phyloP scores from a whole-genome alignment of 2,329 filamentous ascomycete species.

The Chaetomium sp. region DNA sequence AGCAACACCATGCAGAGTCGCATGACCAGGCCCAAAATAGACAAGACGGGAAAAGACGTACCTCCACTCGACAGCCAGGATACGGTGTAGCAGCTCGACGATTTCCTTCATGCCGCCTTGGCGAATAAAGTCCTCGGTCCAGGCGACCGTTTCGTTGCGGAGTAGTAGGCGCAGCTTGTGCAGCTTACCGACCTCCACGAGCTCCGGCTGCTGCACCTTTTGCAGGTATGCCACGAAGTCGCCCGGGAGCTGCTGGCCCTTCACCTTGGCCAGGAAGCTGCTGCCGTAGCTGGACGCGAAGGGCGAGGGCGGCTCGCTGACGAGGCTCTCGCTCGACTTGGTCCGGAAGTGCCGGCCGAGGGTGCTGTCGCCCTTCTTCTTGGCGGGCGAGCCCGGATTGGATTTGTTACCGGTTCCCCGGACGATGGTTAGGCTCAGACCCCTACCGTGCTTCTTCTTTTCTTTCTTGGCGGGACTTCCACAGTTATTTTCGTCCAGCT shows the following conservation, averaged over 20 bases:
- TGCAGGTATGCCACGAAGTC: conserved; percentile 86
- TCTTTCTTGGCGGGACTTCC: conserved; percentile 48
- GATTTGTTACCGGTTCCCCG: conserved; percentile 59
- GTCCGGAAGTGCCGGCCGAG: conserved; percentile 66
- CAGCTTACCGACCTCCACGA: conserved; percentile 89
- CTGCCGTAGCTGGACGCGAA: conserved; percentile 42
- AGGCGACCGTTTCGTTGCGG: conserved; percentile 91
- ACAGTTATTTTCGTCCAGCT: conserved; percentile 38
- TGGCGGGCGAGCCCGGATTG: conserved; percentile 65
- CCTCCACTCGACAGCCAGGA: conserved; percentile 96
- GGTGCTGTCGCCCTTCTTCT: conserved; percentile 68
- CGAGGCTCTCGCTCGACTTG: conserved; percentile 72
- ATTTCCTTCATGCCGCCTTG: conserved; percentile 93
- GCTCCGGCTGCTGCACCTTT: conserved; percentile 77
- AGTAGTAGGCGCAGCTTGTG: conserved; percentile 89
- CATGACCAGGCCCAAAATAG: conserved; percentile 10
- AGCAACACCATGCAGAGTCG: conserved; percentile 18
- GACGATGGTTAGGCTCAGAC: conserved; percentile 77
- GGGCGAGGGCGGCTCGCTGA: conserved; percentile 60
- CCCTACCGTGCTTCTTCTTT: conserved; percentile 63
- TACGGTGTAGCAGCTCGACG: conserved; percentile 81
- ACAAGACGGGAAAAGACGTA: conserved; percentile 46
- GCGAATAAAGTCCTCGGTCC: conserved; percentile 90
- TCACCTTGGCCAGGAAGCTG: conserved; percentile 66
- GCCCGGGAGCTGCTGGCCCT: conserved; percentile 71